Evolutionary conservation across 2,329 filamentous ascomycete species (phyloP).

Genomic region (Aureobasidium sp.): DNA sequence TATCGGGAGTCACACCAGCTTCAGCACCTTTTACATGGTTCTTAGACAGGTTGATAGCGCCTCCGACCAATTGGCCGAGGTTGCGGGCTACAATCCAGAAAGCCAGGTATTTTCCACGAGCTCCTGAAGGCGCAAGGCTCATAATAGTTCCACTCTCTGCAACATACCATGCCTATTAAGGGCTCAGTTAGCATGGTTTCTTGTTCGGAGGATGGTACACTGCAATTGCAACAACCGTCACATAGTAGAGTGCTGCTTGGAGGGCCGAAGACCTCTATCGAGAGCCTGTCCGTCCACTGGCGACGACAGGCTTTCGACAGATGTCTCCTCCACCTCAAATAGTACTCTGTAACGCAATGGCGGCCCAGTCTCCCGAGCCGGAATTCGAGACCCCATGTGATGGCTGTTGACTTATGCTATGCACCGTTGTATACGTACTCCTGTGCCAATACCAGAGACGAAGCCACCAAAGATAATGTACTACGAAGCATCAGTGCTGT

Average conservation of each 20-base stretch:
- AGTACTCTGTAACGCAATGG: no score
- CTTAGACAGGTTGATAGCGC: constrained; percentile 10
- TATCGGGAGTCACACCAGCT: constrained; percentile 28
- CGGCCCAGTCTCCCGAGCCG: no score
- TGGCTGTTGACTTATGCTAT: no score
- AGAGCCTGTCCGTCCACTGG: no score
- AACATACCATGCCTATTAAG: background rate
- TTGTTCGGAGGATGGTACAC: background rate
- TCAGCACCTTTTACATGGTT: constrained; percentile 8
- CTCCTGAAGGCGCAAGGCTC: constrained; percentile 3
- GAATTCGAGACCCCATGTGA: no score
- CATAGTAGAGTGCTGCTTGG: no score
- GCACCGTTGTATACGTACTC: background rate
- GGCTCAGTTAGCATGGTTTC: background rate
- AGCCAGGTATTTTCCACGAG: constrained; percentile 8
- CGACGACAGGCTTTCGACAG: no score
- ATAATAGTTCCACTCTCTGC: constrained; percentile 6
- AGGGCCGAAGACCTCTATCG: no score
- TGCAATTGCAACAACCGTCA: background rate
- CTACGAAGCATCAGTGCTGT: constrained; percentile 31
- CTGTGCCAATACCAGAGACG: constrained; percentile 5
- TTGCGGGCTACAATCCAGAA: constrained; percentile 10
- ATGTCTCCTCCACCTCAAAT: no score
- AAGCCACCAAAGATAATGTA: constrained; percentile 37
- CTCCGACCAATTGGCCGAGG: constrained; percentile 9